These are phyloP conservation scores for Tolypocladium paradoxum DNA, from an alignment of 2,329 filamentous ascomycete genomes.

Conservation along the genomic window DNA sequence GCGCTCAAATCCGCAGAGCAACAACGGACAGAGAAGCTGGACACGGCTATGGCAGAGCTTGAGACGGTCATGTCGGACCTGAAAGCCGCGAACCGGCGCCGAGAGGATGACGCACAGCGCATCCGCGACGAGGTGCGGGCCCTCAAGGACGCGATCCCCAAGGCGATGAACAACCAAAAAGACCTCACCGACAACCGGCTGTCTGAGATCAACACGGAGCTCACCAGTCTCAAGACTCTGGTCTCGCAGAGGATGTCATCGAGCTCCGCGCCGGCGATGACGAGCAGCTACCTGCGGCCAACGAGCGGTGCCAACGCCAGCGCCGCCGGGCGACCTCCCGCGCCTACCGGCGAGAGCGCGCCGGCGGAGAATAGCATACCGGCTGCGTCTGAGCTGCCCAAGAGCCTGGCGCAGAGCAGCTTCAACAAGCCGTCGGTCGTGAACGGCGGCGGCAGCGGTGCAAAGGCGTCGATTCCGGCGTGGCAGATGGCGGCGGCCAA, in stretches of 20 bases:
- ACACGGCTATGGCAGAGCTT: conserved; percentile 70
- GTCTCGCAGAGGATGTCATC: conserved; percentile 53
- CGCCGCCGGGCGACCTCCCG: conserved; percentile 9
- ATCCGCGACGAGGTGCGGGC: conserved; percentile 77
- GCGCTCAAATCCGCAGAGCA: conserved; percentile 80
- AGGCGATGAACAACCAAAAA: conserved; percentile 79
- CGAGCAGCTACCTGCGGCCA: conserved; percentile 13
- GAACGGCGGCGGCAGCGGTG: conserved; percentile 24
- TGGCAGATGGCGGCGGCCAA: conserved; percentile 68
- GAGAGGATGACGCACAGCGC: conserved; percentile 79
- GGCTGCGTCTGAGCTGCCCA: conserved; percentile 17
- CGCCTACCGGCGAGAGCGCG: conserved; percentile 8
- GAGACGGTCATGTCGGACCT: conserved; percentile 73
- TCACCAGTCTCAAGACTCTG: conserved; percentile 86
- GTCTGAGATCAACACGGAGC: conserved; percentile 74
- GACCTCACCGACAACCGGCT: conserved; percentile 70
- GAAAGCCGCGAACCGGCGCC: conserved; percentile 67
- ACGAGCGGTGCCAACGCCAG: conserved; percentile 9
- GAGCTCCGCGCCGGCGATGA: conserved; percentile 13
- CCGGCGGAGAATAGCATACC: conserved; percentile 15
- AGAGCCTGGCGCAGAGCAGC: conserved; percentile 17
- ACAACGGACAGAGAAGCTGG: conserved; percentile 71
- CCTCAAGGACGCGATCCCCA: conserved; percentile 77
- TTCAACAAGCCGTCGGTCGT: conserved; percentile 19
- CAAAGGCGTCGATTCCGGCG: conserved; percentile 61